Conservation (phyloP, 345 rosid species). For the Pistacia vera region DNA sequence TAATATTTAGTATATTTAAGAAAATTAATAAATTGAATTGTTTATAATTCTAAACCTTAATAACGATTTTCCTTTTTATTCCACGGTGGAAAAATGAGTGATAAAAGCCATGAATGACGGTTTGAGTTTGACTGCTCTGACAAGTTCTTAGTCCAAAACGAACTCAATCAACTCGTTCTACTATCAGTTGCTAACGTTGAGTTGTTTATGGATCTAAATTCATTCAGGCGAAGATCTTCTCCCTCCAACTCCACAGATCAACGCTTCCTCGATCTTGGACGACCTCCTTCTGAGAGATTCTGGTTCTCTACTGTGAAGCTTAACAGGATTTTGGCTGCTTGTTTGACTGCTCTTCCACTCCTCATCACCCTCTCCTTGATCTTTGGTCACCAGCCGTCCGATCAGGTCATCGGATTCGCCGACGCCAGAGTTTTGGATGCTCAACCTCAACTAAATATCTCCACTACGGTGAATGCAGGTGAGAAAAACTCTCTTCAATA, state of each 20-base stretch:
- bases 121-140: neutral
- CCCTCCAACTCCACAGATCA: constrained; percentile 28
- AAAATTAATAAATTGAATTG: too few relatives aligned
- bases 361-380: constrained; percentile 33
- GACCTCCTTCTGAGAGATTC: constrained; percentile 26
- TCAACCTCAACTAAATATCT: constrained; percentile 26
- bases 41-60: too few relatives aligned
- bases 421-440: constrained; percentile 46
- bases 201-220: constrained; percentile 48
- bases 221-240: constrained; percentile 47
- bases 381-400: constrained; percentile 33
- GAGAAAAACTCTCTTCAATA: constrained; percentile 2
- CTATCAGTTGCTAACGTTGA: neutral
- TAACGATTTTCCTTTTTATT: too few relatives aligned
- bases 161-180: neutral
- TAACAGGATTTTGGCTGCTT: constrained; percentile 40
- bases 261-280: constrained; percentile 28
- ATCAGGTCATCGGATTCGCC: constrained; percentile 43
- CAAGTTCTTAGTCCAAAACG: neutral
- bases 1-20: too few relatives aligned
- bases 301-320: constrained; percentile 38
- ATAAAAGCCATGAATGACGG: neutral
- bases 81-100: too few relatives aligned
- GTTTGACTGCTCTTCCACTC: constrained; percentile 39
- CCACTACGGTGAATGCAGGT: constrained; percentile 20